A percentile compares a stretch with the other conserved stretches of the same genome.
Evolutionary conservation across 352 stramenopile species (phyloP).

Genomic region (Globisporangium middletonii): DNA sequence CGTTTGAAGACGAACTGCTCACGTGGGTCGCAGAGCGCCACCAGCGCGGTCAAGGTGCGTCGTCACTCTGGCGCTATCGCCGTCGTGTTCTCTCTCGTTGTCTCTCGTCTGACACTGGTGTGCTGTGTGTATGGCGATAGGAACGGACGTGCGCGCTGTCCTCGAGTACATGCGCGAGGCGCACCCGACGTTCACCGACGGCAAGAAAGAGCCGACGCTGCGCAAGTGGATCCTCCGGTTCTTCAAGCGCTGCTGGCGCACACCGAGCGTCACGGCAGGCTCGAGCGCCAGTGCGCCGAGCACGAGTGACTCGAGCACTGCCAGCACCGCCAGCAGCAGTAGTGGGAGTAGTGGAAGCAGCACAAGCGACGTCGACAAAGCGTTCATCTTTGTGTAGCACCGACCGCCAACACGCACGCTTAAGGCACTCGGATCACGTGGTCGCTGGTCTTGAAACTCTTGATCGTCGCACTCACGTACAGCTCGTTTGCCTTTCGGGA

Average conservation of each 20-base stretch:
- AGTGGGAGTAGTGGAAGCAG: background rate
- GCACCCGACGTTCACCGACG: conserved; percentile 63
- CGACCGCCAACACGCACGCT: no score
- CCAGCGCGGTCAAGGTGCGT: conserved; percentile 45
- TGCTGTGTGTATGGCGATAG: conserved; percentile 15
- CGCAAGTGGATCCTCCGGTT: conserved; percentile 81
- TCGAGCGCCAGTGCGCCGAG: conserved; percentile 1
- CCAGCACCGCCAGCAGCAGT: no score
- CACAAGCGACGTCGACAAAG: conserved; percentile 33
- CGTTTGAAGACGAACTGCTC: conserved; percentile 71
- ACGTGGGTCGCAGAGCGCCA: conserved; percentile 65
- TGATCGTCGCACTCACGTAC: no score
- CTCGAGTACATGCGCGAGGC: conserved; percentile 63
- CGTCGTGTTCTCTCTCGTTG: background rate
- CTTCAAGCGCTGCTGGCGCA: conserved; percentile 68
- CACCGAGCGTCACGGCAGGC: conserved; percentile 14
- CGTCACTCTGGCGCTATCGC: background rate
- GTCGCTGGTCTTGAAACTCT: no score
- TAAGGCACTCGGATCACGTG: no score
- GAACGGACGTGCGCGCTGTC: conserved; percentile 61
- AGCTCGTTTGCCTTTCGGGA: no score
- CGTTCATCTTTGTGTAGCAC: conserved; percentile 50
- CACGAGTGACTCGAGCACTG: conserved; percentile 2
- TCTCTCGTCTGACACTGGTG: background rate
- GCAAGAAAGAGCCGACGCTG: conserved; percentile 74